Conservation (phyloP, 768 basidiomycete genomes). For the Coprinopsis strossmayeri region DNA sequence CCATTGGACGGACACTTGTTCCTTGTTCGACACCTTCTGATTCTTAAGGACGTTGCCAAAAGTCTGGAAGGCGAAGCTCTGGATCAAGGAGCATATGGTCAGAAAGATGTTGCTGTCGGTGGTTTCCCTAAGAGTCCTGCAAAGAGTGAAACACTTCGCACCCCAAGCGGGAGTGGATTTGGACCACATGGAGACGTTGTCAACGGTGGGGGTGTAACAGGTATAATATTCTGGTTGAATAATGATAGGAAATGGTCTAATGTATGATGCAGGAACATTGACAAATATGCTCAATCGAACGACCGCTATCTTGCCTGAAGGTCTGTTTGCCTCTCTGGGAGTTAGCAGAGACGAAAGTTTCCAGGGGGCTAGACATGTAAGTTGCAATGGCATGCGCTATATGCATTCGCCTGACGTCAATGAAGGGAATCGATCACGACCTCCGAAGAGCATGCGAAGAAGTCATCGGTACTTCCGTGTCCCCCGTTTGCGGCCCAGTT, state of each 20-base stretch:
- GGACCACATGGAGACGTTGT: slow-evolving; percentile 1
- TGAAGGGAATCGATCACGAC: slow-evolving; percentile 78
- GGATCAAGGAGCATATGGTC: slow-evolving; percentile 22
- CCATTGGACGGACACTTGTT: slow-evolving; percentile 77
- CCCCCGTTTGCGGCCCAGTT: slow-evolving; percentile 51
- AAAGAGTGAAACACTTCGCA: slow-evolving; percentile 1
- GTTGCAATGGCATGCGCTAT: slow-evolving; percentile 13
- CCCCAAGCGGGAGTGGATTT: slow-evolving; percentile 12
- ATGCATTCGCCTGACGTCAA: not conserved
- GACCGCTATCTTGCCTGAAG: slow-evolving; percentile 56
- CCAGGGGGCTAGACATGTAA: slow-evolving; percentile 66
- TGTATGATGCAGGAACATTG: slow-evolving; percentile 37
- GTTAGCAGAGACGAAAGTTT: slow-evolving; percentile 61
- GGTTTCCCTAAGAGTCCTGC: slow-evolving; percentile 1
- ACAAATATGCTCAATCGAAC: slow-evolving; percentile 56
- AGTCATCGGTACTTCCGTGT: slow-evolving; percentile 61
- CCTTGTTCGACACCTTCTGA: slow-evolving; percentile 82
- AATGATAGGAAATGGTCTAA: not conserved
- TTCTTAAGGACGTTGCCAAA: slow-evolving; percentile 84
- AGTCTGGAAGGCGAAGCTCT: slow-evolving; percentile 52
- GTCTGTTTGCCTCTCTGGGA: slow-evolving; percentile 64
- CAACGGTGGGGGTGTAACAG: slow-evolving; percentile 45
- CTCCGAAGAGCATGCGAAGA: slow-evolving; percentile 83
- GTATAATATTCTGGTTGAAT: slow-evolving; percentile 22
- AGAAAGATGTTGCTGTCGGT: not conserved